These are phyloP conservation scores for Podochytrium sp. DNA, from an alignment of 192 early-diverging fungal species.

Conservation along the genomic window DNA sequence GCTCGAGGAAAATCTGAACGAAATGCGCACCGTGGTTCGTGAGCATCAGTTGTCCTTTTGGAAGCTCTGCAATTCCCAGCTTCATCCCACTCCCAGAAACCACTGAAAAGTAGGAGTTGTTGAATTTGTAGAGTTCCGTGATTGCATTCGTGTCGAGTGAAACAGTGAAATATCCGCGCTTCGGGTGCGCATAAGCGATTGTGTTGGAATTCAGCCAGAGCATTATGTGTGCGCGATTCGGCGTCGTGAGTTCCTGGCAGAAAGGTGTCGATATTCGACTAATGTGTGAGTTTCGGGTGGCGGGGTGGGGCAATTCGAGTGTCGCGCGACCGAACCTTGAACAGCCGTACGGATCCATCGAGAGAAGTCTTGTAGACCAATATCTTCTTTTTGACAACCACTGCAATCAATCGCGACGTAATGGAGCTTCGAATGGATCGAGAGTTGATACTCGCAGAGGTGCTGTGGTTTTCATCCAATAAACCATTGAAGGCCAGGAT, in stretches of 20 bases:
- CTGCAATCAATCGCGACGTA: slow-evolving; percentile 19
- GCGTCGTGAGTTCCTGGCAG: slow-evolving; percentile 65
- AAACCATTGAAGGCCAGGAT: background rate
- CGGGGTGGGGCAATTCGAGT: no score
- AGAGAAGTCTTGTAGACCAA: slow-evolving; percentile 54
- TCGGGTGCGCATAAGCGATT: slow-evolving; percentile 45
- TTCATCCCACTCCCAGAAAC: background rate
- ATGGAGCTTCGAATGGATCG: background rate
- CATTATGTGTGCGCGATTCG: slow-evolving; percentile 76
- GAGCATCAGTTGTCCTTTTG: slow-evolving; percentile 34
- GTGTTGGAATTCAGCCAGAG: slow-evolving; percentile 74
- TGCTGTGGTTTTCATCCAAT: background rate
- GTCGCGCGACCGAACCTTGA: slow-evolving; percentile 62
- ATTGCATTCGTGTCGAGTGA: slow-evolving; percentile 57
- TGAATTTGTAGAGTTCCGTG: slow-evolving; percentile 56
- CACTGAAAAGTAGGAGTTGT: slow-evolving; percentile 28
- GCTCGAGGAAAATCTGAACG: background rate
- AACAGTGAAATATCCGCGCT: slow-evolving; percentile 64
- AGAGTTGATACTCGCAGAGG: background rate
- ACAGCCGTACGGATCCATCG: slow-evolving; percentile 63
- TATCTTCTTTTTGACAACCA: slow-evolving; percentile 32
- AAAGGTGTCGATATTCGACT: no score
- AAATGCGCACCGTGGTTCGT: slow-evolving; percentile 33
- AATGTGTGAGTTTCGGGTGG: no score
- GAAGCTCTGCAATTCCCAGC: slow-evolving; percentile 23